Conservation (phyloP, 345 rosid species). For the Ceriops zippeliana region DNA sequence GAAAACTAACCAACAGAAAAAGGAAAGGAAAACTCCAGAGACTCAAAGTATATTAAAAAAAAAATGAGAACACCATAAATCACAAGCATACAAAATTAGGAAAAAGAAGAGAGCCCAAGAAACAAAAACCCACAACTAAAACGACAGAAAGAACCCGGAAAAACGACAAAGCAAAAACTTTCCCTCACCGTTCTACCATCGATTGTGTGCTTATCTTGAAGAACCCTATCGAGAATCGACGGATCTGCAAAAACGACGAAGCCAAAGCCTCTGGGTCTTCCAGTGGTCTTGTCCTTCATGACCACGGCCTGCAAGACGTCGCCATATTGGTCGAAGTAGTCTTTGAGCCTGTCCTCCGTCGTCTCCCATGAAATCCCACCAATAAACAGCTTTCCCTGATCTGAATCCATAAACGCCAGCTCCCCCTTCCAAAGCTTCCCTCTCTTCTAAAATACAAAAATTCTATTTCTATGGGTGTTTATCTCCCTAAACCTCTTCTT, state of each 20-base stretch:
- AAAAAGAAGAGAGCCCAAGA: background rate
- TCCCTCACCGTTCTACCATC: constrained; percentile 73
- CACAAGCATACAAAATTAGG: background rate
- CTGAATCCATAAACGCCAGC: constrained; percentile 52
- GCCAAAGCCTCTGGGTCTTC: constrained; percentile 79
- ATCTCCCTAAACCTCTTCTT: background rate
- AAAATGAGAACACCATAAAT: background rate
- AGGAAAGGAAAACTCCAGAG: too few relatives aligned
- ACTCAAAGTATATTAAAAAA: too few relatives aligned
- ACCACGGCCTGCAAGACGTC: constrained; percentile 69
- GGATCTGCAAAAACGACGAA: constrained; percentile 83
- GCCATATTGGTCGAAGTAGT: constrained; percentile 65
- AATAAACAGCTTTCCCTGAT: constrained; percentile 84
- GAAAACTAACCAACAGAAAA: too few relatives aligned
- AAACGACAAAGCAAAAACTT: background rate
- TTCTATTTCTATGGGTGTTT: too few relatives aligned
- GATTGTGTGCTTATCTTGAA: constrained; percentile 65
- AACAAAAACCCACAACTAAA: background rate
- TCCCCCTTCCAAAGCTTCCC: too few relatives aligned
- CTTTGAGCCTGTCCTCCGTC: constrained; percentile 58
- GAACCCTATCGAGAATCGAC: constrained; percentile 57
- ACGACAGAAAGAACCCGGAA: background rate
- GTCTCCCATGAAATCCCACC: constrained; percentile 99
- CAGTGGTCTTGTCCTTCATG: constrained; percentile 71
- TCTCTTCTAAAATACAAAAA: too few relatives aligned